Evolutionary conservation across 2,329 filamentous ascomycete species (phyloP).

Genomic region (Diaporthe citriasiana): DNA sequence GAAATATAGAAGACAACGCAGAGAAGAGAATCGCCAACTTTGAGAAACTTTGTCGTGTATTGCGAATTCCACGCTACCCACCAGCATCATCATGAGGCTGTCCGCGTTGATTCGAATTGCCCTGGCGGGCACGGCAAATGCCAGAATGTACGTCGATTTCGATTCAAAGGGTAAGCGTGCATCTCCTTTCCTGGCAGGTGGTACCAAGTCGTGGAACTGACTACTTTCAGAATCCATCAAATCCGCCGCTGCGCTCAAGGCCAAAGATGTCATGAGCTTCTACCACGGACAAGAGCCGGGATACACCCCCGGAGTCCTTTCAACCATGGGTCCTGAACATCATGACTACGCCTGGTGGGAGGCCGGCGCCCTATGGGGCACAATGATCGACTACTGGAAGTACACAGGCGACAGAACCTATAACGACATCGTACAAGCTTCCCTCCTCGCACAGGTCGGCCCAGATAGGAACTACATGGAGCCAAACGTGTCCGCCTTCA

Average conservation of each 20-base stretch:
- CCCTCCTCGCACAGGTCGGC: constrained; percentile 77
- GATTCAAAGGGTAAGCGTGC: background rate
- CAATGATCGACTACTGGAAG: constrained; percentile 79
- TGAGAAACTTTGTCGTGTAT: background rate
- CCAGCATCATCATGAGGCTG: background rate
- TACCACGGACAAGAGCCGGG: constrained; percentile 63
- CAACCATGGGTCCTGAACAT: constrained; percentile 62
- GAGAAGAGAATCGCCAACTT: background rate
- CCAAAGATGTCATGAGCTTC: constrained; percentile 64
- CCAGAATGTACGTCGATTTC: background rate
- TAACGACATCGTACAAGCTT: constrained; percentile 70
- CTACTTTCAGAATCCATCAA: constrained; percentile 59
- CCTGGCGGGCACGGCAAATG: background rate
- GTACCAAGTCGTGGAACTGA: background rate
- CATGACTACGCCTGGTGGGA: constrained; percentile 83
- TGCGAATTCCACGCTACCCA: background rate
- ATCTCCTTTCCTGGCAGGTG: background rate
- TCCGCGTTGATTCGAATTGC: background rate
- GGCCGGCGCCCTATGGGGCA: constrained; percentile 76
- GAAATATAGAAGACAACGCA: background rate
- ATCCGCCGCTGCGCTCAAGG: constrained; percentile 59
- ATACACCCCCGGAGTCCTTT: constrained; percentile 68
- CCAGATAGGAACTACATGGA: constrained; percentile 84
- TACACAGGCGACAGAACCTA: constrained; percentile 75
- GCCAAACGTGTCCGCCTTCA: constrained; percentile 75